Base-by-base conservation (phyloP, 371 early-diverging fungal genomes). In the Thermomucor indicae-seudaticae region DNA sequence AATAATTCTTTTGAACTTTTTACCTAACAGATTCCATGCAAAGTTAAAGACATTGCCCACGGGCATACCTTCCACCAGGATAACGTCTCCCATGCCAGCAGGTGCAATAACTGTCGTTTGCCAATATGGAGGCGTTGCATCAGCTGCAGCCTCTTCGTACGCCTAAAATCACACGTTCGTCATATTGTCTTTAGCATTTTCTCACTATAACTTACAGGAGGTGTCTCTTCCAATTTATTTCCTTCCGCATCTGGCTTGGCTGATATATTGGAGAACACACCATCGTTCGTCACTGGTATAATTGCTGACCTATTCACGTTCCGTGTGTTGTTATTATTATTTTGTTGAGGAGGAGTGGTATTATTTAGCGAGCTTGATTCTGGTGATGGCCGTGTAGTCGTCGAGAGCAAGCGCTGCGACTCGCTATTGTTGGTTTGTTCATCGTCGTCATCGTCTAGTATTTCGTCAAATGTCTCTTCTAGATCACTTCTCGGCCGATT, bases 1-100 rank as follows among this genome's bases (percentile, higher is more conserved):
- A 5, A 23, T 29, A 6, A 40, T 41, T 12, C 12, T 28, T 17
- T 31, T n/a, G 24, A 27, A 19, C 1, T n/a, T 11, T 34, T 54
- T 71, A 80, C 83, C 77, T 37, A 79, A 58, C 46, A 80, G 65
- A 45, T 80, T 83, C 83, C 83, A 85, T 24, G 80, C 58, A 40
- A 83, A 85, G 11, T 68, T 58, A 43, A 81, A 68, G 32, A 80
- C 48, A 30, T 66, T 67, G 12, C 86, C 86, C 12, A 82, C 83
- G 12, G 86, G 86, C 47, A 85, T 53, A 17, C 83, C 81, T 42
- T 85, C 86, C 0, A 85, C 81, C 29, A 85, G 55, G 19, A 82
- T 57, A 25, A 74, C 63, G 48, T 83, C 85, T 17, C 77, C 79
- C 49, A 70, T 60, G 38, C 71, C 70, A 22, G 73, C 66, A n/a